These are phyloP conservation scores for Moricandia arvensis DNA, from an alignment of 345 rosid genomes.

Conservation along the genomic window DNA sequence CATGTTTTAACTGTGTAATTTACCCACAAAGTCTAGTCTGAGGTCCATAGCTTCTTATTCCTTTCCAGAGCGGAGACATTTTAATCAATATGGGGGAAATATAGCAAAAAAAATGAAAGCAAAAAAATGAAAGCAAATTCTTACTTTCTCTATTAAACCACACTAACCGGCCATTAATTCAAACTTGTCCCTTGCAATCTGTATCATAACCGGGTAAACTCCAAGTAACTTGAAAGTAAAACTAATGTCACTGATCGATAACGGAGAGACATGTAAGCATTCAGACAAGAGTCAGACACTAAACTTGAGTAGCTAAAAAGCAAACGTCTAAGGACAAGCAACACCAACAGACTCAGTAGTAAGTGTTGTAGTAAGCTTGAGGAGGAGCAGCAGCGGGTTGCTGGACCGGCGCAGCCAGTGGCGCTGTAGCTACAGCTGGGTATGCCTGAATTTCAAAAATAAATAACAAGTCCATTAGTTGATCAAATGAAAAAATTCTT, in stretches of 20 bases:
- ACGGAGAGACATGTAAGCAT: background rate
- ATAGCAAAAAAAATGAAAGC: background rate
- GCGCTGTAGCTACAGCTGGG: constrained; percentile 50
- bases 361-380: constrained; percentile 63
- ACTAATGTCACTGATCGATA: constrained; percentile 4
- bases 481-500: background rate
- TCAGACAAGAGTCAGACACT: constrained; percentile 14
- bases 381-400: constrained; percentile 53
- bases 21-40: background rate
- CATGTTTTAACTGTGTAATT: background rate
- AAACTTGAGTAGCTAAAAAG: constrained; percentile 6
- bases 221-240: constrained; percentile 2
- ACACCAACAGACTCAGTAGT: constrained; percentile 44
- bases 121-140: too few species aligned
- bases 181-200: constrained; percentile 8
- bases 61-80: background rate
- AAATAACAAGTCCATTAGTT: constrained; percentile 25
- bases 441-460: constrained; percentile 32
- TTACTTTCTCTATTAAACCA: background rate
- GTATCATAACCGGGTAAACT: constrained; percentile 7
- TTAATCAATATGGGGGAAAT: background rate
- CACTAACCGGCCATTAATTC: constrained; percentile 8
- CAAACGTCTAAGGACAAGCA: background rate
- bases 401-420: constrained; percentile 49
- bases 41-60: background rate